Percentiles rank a stretch among this genome's conserved stretches.
These are phyloP conservation scores for Eucalyptus erythrocorys DNA, from an alignment of 345 rosid genomes.

Conservation along the genomic window DNA sequence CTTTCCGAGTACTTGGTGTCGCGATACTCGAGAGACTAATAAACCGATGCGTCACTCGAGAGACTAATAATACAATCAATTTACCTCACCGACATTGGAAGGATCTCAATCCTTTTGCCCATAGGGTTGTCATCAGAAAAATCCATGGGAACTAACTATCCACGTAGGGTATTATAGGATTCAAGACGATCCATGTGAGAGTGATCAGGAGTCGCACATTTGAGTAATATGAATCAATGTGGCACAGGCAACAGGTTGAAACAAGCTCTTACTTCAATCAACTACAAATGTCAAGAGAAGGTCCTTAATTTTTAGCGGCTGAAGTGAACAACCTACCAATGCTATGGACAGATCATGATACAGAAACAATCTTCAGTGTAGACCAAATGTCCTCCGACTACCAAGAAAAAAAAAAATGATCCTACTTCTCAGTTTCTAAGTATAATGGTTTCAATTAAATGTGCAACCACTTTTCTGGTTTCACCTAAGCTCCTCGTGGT, in stretches of 20 bases:
- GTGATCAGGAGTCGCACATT: neutral
- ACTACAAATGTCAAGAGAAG: neutral
- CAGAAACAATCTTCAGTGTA: neutral
- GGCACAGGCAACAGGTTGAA: neutral
- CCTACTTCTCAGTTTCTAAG: neutral
- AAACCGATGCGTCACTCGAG: neutral
- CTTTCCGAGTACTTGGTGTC: neutral
- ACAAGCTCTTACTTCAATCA: neutral
- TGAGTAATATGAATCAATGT: neutral
- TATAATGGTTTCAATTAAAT: neutral
- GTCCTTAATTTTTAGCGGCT: neutral
- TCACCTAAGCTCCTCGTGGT: conserved; percentile 10
- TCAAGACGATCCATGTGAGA: neutral
- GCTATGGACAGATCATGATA: neutral
- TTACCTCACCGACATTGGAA: neutral
- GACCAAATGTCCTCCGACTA: neutral
- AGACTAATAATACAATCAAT: neutral
- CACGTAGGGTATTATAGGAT: neutral
- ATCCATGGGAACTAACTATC: neutral
- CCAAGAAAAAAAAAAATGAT: neutral
- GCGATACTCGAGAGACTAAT: neutral
- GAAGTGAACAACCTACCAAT: neutral
- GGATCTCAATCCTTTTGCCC: neutral
- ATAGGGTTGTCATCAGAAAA: neutral
- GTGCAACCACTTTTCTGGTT: neutral